Conservation (phyloP, 352 stramenopile species). For the Globisporangium irregulare region DNA sequence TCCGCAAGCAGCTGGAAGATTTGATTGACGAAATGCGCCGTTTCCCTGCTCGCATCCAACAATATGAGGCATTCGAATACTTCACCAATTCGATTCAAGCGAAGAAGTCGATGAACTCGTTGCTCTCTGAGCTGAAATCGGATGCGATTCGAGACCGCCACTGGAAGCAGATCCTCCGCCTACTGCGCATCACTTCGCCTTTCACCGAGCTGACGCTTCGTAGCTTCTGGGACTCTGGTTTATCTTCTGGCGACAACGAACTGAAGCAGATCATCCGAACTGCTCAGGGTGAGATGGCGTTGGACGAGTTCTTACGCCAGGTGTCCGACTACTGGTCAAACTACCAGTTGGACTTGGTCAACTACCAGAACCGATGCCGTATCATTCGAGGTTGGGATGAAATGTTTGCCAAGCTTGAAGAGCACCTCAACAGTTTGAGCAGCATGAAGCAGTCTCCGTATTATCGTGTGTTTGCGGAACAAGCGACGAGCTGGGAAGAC, state of each 20-base stretch:
- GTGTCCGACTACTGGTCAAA: conserved; percentile 90
- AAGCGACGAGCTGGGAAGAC: conserved; percentile 97
- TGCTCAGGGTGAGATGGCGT: conserved; percentile 99
- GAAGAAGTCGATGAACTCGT: conserved; percentile 91
- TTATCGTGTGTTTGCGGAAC: conserved; percentile 98
- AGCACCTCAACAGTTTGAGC: conserved; percentile 97
- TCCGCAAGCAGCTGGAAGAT: conserved; percentile 95
- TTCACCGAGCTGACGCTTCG: conserved; percentile 96
- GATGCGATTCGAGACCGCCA: conserved; percentile 98
- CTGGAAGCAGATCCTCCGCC: conserved; percentile 97
- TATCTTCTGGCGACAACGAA: conserved; percentile 92
- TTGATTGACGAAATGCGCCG: conserved; percentile 95
- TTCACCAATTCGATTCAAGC: conserved; percentile 92
- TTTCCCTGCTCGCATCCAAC: conserved; percentile 94
- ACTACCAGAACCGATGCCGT: conserved; percentile 93
- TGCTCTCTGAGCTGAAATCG: conserved; percentile 98
- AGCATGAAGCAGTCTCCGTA: conserved; percentile 99
- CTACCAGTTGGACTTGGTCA: conserved; percentile 90
- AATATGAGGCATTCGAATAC: conserved; percentile 98
- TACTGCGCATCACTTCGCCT: conserved; percentile 90
- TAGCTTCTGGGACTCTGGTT: conserved; percentile 96
- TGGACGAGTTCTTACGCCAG: conserved; percentile 98
- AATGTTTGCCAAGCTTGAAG: conserved; percentile 99
- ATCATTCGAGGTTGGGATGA: conserved; percentile 99
- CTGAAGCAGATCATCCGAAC: conserved; percentile 96